phyloP scores from a whole-genome alignment of 2,329 filamentous ascomycete species.

The Apiospora hydei region DNA sequence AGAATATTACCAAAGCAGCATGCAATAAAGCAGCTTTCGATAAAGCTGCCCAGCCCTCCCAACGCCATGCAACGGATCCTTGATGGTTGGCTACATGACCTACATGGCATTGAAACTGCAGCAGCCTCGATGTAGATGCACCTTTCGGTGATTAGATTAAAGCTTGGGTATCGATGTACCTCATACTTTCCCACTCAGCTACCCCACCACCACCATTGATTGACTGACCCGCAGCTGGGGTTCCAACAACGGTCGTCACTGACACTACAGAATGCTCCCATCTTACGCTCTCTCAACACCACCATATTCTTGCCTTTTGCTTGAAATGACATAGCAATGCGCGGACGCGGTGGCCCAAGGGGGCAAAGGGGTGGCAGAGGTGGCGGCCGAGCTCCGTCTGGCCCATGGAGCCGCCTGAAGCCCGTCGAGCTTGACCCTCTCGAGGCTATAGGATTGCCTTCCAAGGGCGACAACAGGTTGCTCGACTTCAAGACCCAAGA shows the following conservation, averaged over 20 bases:
- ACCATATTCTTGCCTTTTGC: constrained; percentile 1
- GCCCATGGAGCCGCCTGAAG: constrained; percentile 75
- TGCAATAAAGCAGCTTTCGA: not conserved
- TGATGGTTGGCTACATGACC: no score
- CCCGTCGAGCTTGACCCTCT: constrained; percentile 78
- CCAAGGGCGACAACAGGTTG: constrained; percentile 85
- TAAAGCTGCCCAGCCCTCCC: not conserved
- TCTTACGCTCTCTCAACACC: not conserved
- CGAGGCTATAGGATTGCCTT: constrained; percentile 83
- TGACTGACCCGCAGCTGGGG: not conserved
- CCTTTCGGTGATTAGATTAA: constrained; percentile 16
- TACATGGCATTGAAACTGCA: not conserved
- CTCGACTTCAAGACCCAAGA: constrained; percentile 82
- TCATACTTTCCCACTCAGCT: not conserved
- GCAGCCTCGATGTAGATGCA: not conserved
- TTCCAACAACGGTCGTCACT: constrained; percentile 1
- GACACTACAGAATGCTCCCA: not conserved
- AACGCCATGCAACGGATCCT: not conserved
- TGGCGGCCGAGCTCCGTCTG: constrained; percentile 51
- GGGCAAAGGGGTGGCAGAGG: constrained; percentile 26
- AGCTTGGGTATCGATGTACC: not conserved
- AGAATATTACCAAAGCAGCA: not conserved
- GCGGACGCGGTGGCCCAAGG: constrained; percentile 40
- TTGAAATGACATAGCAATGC: constrained; percentile 43
- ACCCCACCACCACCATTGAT: not conserved